These are phyloP conservation scores for Jatropha podagrica DNA, from an alignment of 441 rosid genomes.

Conservation along the genomic window DNA sequence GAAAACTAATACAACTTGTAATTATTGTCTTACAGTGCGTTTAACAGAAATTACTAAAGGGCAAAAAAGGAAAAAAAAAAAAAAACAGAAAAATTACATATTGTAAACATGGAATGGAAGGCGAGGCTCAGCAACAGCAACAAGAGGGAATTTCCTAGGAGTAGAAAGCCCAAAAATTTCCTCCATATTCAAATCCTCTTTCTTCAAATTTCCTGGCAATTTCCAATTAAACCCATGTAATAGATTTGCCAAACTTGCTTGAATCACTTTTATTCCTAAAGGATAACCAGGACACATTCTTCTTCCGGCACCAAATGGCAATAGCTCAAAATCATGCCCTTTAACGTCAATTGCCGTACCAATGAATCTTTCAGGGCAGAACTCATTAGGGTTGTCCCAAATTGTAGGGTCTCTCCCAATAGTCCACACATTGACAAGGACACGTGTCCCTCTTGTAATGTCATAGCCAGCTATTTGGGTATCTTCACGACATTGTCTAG, in stretches of 20 bases:
- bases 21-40: too few relatives aligned
- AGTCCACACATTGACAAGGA: conserved; percentile 52
- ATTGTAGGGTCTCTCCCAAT: conserved; percentile 45
- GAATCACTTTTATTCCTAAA: conserved; percentile 30
- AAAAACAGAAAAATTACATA: neutral
- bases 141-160: conserved; percentile 50
- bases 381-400: conserved; percentile 52
- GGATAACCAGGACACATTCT: conserved; percentile 40
- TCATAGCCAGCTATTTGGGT: conserved; percentile 35
- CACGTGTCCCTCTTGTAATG: conserved; percentile 37
- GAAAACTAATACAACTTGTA: too few relatives aligned
- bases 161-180: conserved; percentile 61
- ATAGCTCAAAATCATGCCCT: conserved; percentile 38
- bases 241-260: conserved; percentile 37
- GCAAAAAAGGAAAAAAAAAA: neutral
- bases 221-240: conserved; percentile 39
- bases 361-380: conserved; percentile 50
- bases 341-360: conserved; percentile 30
- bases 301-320: conserved; percentile 50
- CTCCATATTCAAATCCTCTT: conserved; percentile 51
- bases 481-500: conserved; percentile 39
- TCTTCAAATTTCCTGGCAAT: conserved; percentile 30
- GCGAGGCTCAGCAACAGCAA: conserved; percentile 39
- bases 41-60: too few relatives aligned
- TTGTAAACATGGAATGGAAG: conserved; percentile 44